Evolutionary conservation across 1,139 yeast species (phyloP).

Genomic region (Taphrina betulina): DNA sequence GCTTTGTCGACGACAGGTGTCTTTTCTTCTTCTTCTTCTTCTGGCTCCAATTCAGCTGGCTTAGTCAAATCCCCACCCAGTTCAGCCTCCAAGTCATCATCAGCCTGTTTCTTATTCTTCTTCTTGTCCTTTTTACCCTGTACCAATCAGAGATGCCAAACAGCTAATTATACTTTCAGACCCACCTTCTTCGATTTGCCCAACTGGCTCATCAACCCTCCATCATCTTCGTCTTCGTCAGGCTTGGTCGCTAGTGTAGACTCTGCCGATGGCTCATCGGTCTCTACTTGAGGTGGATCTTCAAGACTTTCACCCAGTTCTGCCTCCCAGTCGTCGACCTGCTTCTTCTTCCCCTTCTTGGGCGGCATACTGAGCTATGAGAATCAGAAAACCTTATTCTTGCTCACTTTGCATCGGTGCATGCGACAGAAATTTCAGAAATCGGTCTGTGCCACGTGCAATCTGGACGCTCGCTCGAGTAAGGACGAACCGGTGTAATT

Average conservation of each 20-base stretch:
- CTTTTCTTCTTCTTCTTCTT: constrained; percentile 13
- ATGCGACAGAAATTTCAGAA: too few relatives aligned
- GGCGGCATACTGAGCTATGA: too few relatives aligned
- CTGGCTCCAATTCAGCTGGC: constrained; percentile 2
- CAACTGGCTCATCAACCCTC: constrained; percentile 27
- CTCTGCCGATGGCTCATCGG: neutral
- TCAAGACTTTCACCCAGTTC: constrained; percentile 34
- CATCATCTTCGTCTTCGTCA: constrained; percentile 27
- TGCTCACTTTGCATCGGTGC: too few relatives aligned
- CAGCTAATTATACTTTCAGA: neutral
- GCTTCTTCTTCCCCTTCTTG: constrained; percentile 35
- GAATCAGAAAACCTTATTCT: too few relatives aligned
- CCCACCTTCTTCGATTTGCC: constrained; percentile 23
- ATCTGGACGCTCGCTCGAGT: too few relatives aligned
- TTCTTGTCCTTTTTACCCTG: constrained; percentile 34
- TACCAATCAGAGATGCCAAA: neutral
- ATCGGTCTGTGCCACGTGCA: too few relatives aligned
- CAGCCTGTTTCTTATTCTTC: constrained; percentile 28
- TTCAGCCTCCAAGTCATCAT: constrained; percentile 36
- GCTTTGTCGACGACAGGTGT: neutral
- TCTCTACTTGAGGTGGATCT: constrained; percentile 9
- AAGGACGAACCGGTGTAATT: neutral
- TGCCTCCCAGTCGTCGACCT: constrained; percentile 35
- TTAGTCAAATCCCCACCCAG: constrained; percentile 34
- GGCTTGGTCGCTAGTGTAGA: constrained; percentile 14